phyloP scores from a whole-genome alignment of 1,284 basidiomycete genomes.

The Singerocomus inundabilis region DNA sequence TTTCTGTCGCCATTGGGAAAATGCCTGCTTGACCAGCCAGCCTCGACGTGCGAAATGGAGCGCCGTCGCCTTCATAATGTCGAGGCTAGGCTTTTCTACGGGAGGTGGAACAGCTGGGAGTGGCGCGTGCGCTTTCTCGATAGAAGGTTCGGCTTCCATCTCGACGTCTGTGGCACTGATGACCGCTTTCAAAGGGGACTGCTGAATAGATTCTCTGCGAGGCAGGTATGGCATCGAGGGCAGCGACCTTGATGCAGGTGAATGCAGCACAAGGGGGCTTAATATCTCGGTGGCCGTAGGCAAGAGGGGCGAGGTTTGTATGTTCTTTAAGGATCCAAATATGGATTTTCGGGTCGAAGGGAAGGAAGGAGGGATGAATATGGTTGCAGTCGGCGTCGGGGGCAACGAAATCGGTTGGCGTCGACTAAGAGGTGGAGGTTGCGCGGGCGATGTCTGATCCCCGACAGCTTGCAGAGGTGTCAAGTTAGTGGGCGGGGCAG shows the following conservation, averaged over 20 bases:
- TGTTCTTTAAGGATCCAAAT: constrained; percentile 29
- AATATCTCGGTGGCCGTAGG: constrained; percentile 40
- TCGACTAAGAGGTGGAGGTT: constrained; percentile 30
- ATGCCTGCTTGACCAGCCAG: constrained; percentile 30
- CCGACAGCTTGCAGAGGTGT: constrained; percentile 5
- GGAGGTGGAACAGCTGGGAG: background rate
- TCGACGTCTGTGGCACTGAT: constrained; percentile 14
- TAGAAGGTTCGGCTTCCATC: background rate
- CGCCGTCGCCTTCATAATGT: constrained; percentile 35
- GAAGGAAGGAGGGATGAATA: constrained; percentile 13
- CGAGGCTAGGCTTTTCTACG: constrained; percentile 17
- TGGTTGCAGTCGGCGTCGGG: constrained; percentile 30
- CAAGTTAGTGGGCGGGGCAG: constrained; percentile 15
- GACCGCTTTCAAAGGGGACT: constrained; percentile 28
- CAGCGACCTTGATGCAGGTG: constrained; percentile 31
- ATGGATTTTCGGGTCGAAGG: constrained; percentile 21
- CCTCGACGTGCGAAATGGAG: constrained; percentile 39
- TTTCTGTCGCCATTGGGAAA: constrained; percentile 39
- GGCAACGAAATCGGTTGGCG: constrained; percentile 32
- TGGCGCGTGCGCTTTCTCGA: constrained; percentile 8
- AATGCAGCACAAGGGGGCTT: constrained; percentile 46
- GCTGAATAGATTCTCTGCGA: constrained; percentile 24
- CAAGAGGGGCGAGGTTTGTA: constrained; percentile 35
- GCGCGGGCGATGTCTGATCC: constrained; percentile 15
- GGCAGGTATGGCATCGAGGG: constrained; percentile 17